These are phyloP conservation scores for Lentinula raphanica DNA, from an alignment of 768 basidiomycete species.

Conservation along the genomic window DNA sequence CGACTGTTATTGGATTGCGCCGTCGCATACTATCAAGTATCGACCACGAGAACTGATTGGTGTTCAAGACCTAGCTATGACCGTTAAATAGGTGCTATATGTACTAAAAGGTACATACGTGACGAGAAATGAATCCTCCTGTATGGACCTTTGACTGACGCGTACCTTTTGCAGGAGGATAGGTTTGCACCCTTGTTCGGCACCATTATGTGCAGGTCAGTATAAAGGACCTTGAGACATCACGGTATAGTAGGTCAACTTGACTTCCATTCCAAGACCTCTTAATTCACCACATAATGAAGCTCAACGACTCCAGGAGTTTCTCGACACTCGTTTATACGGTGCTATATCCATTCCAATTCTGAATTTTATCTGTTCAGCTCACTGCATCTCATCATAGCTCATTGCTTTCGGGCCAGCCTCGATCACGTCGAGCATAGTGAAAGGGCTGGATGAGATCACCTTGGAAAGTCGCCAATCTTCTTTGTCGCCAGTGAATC, in stretches of 20 bases:
- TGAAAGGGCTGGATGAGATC: not conserved
- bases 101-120: not conserved
- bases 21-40: not conserved
- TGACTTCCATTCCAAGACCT: too few relatives aligned
- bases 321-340: not conserved
- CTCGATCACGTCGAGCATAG: not conserved
- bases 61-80: not conserved
- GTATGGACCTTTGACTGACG: not conserved
- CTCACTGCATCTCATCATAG: not conserved
- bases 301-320: not conserved
- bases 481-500: not conserved
- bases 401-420: not conserved
- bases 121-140: not conserved
- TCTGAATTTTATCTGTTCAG: not conserved
- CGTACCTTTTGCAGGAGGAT: not conserved
- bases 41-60: not conserved
- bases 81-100: not conserved
- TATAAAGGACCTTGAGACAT: not conserved
- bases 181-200: not conserved
- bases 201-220: not conserved
- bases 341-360: not conserved
- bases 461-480: not conserved
- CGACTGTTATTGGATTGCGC: not conserved
- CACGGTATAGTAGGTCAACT: too few relatives aligned
- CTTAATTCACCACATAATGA: not conserved